Conservation (phyloP, 768 basidiomycete species). For the Pulveroboletus ravenelii region DNA sequence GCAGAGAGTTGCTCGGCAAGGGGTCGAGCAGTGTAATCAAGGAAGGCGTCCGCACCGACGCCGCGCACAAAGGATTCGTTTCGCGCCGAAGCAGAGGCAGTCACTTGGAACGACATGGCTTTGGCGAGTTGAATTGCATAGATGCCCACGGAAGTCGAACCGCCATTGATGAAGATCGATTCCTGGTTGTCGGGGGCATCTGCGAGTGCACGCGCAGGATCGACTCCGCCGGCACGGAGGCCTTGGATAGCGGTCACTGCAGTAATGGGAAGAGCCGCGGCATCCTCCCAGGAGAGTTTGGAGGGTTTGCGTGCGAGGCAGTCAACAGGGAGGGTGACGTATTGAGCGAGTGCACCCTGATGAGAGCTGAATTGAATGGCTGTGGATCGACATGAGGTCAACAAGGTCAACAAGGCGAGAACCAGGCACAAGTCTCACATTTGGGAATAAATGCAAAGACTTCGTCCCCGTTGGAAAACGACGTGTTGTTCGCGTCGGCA, state of each 20-base stretch:
- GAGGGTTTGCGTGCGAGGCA: constrained; percentile 33
- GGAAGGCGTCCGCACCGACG: constrained; percentile 65
- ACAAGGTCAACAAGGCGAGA: too few relatives aligned
- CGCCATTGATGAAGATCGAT: constrained; percentile 65
- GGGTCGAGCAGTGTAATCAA: constrained; percentile 57
- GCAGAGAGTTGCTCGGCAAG: constrained; percentile 42
- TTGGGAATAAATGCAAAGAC: constrained; percentile 55
- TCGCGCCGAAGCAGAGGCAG: constrained; percentile 53
- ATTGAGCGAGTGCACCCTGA: constrained; percentile 59
- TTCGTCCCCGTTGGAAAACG: constrained; percentile 54
- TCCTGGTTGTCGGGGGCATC: constrained; percentile 29
- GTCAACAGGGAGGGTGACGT: constrained; percentile 49
- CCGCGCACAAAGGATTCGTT: constrained; percentile 55
- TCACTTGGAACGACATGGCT: constrained; percentile 52
- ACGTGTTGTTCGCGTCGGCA: constrained; percentile 48
- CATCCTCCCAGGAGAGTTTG: constrained; percentile 49
- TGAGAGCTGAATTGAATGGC: constrained; percentile 33
- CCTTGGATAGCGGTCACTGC: constrained; percentile 56
- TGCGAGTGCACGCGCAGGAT: constrained; percentile 34
- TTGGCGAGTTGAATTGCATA: constrained; percentile 74
- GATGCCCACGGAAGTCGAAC: constrained; percentile 63
- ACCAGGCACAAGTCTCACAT: constrained; percentile 20
- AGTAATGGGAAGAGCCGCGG: constrained; percentile 57
- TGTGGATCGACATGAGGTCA: not conserved
- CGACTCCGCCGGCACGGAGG: constrained; percentile 41